Percentiles rank a stretch among this genome's conserved stretches.
Conservation (phyloP, 192 early-diverging fungal species). For the Linnemannia schmuckeri region DNA sequence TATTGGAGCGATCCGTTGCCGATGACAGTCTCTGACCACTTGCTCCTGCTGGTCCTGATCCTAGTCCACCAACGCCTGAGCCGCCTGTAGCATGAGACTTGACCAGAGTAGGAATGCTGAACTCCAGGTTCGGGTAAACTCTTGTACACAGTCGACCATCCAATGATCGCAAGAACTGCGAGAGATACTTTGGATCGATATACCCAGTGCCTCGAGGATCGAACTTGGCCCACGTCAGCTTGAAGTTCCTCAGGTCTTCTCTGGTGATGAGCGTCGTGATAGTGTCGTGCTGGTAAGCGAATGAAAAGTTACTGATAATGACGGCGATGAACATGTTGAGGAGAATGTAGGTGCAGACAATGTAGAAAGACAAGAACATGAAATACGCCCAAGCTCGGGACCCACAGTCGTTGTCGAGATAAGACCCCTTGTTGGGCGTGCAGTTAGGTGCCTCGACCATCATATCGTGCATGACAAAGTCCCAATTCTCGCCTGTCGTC, state of each 20-base stretch:
- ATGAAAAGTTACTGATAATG: slow-evolving; percentile 72
- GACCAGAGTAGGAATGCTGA: slow-evolving; percentile 30
- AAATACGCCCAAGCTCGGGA: slow-evolving; percentile 65
- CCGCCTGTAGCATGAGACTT: slow-evolving; percentile 15
- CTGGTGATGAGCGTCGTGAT: slow-evolving; percentile 66
- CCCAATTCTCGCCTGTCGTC: slow-evolving; percentile 73
- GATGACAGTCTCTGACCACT: not conserved
- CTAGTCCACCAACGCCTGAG: not conserved
- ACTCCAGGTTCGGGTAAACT: slow-evolving; percentile 33
- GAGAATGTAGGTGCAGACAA: slow-evolving; percentile 74
- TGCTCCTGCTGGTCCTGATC: not conserved
- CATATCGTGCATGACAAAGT: slow-evolving; percentile 73
- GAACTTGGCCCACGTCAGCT: slow-evolving; percentile 64
- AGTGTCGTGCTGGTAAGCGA: slow-evolving; percentile 69
- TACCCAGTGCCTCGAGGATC: slow-evolving; percentile 67
- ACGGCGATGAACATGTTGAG: slow-evolving; percentile 71
- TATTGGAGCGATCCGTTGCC: not conserved
- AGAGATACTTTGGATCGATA: slow-evolving; percentile 60
- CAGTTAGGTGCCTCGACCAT: slow-evolving; percentile 65
- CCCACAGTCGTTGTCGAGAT: slow-evolving; percentile 67
- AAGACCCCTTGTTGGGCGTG: slow-evolving; percentile 52
- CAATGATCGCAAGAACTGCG: slow-evolving; percentile 60
- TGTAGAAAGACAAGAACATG: slow-evolving; percentile 70
- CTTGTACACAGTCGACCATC: slow-evolving; percentile 26
- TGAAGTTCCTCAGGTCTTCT: slow-evolving; percentile 71